Base-by-base conservation (phyloP, 768 basidiomycete genomes). In the Hypsizygus marmoreus region DNA sequence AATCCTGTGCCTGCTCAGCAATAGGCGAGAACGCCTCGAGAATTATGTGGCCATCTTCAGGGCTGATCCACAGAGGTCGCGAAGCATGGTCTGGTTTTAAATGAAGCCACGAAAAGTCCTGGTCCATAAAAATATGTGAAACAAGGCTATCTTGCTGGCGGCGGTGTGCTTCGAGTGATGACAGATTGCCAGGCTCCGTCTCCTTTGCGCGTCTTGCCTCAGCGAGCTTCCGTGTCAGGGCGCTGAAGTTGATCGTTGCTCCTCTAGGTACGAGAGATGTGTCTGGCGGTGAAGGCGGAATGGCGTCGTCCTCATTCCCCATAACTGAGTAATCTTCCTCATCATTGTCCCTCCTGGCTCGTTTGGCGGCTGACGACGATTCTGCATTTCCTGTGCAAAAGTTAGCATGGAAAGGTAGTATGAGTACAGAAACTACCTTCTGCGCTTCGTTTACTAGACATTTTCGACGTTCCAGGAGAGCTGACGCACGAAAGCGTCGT, bases 1-100 rank as follows among this genome's bases (percentile, higher is more conserved):
- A 98, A 63, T 99, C 97, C 67, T 98, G 97, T 3, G 97, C 97
- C 68, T 95, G 93, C 60, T 95, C 93, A 16, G 95, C 95, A 51
- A 98, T 94, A 4, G 97, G 93, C 17, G 92, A 94, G 66, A 99
- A 99, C 0, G 92, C 93, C 67, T 99, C 97, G 25, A 99, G 82
- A 50, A 98, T 98, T 58, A 98, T 97, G 55, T 88, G 84, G 0
- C 86, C 86, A 61, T 92, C 88, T 54, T 91, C 87, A 5, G 93
- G 92, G 55, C 87, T 91, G 52, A 99, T 97, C 95, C 95, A 99
- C 13, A 98, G 71, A 12, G 97, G 97, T 35, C 97, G 83, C 4
- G 91, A 87, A 24, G 82, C 75, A 64, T 99, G 97, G 69, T 99
- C 97, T 2, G 80, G 71, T 65, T 97, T 97, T 43, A 99, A 71